phyloP scores from a whole-genome alignment of 2,329 filamentous ascomycete genomes.

The Cladosporium cucumerinum region DNA sequence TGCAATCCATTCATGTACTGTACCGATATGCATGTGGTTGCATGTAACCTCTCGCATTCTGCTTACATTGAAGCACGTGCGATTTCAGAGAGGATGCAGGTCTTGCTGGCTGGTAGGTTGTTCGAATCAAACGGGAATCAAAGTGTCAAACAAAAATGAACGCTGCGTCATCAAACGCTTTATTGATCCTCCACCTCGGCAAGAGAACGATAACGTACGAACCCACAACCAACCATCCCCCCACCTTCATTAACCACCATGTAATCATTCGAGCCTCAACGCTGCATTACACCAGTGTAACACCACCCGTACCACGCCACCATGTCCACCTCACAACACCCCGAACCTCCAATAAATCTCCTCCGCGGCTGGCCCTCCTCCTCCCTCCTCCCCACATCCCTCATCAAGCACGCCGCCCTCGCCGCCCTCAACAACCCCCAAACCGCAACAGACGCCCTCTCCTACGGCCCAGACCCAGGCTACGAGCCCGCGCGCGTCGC shows the following conservation, averaged over 20 bases:
- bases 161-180: not conserved
- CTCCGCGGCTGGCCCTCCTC: conserved; percentile 66
- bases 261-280: not conserved
- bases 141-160: not conserved
- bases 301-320: not conserved
- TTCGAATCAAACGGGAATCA: no score
- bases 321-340: not conserved
- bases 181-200: not conserved
- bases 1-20: not conserved
- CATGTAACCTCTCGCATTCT: not conserved
- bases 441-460: conserved; percentile 61
- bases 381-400: conserved; percentile 61
- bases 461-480: conserved; percentile 77
- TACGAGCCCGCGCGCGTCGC: conserved; percentile 65
- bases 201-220: not conserved
- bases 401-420: conserved; percentile 60
- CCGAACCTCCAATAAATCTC: conserved; percentile 54
- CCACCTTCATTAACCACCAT: not conserved
- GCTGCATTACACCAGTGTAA: not conserved
- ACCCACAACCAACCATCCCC: not conserved
- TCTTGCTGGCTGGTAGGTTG: not conserved
- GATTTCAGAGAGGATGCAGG: not conserved
- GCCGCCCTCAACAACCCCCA: conserved; percentile 59
- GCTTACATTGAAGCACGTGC: not conserved
- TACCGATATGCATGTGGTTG: not conserved